A percentile compares a stretch with the other conserved stretches of the same genome.
phyloP scores from a whole-genome alignment of 202 grass and related monocot genomes.

The Miscanthus sacchariflorus region DNA sequence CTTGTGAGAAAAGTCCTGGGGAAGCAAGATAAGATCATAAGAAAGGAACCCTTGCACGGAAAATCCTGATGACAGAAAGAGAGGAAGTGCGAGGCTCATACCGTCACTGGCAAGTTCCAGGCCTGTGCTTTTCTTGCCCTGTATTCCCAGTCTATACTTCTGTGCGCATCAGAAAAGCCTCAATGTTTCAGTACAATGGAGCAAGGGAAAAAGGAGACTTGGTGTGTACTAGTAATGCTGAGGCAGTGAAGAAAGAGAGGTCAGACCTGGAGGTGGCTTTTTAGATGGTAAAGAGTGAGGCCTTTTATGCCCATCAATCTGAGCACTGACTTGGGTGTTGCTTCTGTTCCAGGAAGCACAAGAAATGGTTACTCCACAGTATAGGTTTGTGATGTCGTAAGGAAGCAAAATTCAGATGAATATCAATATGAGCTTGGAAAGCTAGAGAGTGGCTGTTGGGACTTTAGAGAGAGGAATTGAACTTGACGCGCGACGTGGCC shows the following conservation, averaged over 20 bases:
- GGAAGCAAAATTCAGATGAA: background rate
- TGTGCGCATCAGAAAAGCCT: slow-evolving; percentile 20
- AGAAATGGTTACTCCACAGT: slow-evolving; percentile 1
- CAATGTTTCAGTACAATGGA: background rate
- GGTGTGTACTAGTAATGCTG: background rate
- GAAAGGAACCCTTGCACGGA: background rate
- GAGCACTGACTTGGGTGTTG: slow-evolving; percentile 89
- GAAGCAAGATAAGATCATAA: background rate
- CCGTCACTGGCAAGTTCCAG: slow-evolving; percentile 48
- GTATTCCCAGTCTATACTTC: slow-evolving; percentile 90
- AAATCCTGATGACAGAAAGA: slow-evolving; percentile 45
- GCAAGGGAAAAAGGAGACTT: background rate
- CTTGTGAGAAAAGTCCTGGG: slow-evolving; percentile 49
- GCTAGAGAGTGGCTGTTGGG: background rate
- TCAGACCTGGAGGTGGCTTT: slow-evolving; percentile 94
- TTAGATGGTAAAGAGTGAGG: slow-evolving; percentile 85
- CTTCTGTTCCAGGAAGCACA: slow-evolving; percentile 56
- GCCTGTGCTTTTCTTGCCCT: slow-evolving; percentile 47
- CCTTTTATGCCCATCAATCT: slow-evolving; percentile 89
- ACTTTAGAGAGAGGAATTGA: background rate
- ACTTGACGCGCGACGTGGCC: background rate
- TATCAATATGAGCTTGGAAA: background rate
- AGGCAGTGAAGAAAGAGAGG: background rate
- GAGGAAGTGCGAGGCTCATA: slow-evolving; percentile 15
- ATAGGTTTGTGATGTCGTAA: background rate